Base-by-base conservation (phyloP, 306 rosid species). In the Canavalia gladiata region DNA sequence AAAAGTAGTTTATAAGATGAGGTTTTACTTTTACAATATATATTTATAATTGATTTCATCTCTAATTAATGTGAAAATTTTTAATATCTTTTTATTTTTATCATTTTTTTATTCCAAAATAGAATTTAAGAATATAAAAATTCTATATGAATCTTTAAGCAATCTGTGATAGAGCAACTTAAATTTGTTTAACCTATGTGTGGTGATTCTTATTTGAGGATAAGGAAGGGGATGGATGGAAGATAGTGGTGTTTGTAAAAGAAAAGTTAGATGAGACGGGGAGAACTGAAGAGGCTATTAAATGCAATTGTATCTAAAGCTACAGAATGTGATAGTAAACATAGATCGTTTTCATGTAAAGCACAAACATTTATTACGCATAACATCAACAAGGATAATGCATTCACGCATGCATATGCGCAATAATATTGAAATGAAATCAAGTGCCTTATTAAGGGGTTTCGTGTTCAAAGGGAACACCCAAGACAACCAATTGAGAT, bases 321-420 rank as follows among this genome's bases (percentile, higher is more conserved):
- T 45, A 25, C 39, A 34, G 47, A 18, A 72, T 72, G 31, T 50
- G 78, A 85, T 56, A 18, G 65, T 18, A 34, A 73, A 39, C 57
- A 57, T 8, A 46, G 5, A 18, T 82, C 82, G 37, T 82, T 74
- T 68, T 78, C 88, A 59, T 58, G 49, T 65, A 86, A 82, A 82
- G 82, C 68, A 54, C 29, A 6, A 45, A 6, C 75, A 43, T 82
- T 78, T 45, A 56, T 52, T 45, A 52, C 31, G 10, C 50, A 8
- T 25, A 30, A 9, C 68, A 52, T 55, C 45, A 34, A 71, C 4
- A 71, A 35, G 67, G 68, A 85, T 81, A 65, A 43, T 60, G 42
- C 71, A 68, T 60, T 75, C 64, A 78, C 28, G 49, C 52, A 62
- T 75, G 50, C 25, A 18, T 18, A 18, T 18, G 25, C 25, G 25